Percentiles rank a stretch among this genome's conserved stretches.
Evolutionary conservation across 805 yeast genomes (phyloP).

Genomic region (Peterozyma xylosa): DNA sequence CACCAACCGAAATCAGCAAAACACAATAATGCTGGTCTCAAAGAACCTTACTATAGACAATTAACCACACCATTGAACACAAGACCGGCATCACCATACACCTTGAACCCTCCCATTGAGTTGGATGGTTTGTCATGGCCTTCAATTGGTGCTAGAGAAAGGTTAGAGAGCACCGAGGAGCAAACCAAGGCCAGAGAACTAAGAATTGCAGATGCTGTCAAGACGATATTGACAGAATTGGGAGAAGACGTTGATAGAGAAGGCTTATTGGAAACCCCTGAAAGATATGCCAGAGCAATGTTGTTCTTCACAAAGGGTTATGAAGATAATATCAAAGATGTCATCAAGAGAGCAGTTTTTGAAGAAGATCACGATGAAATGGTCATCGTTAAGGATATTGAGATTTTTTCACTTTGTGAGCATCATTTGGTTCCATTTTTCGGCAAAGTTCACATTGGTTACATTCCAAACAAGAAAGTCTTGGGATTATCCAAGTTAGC

Average conservation of each 20-base stretch:
- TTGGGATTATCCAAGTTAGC: conserved; percentile 91
- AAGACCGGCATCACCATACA: conserved; percentile 76
- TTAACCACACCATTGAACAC: conserved; percentile 58
- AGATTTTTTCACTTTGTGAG: conserved; percentile 87
- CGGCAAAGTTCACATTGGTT: conserved; percentile 97
- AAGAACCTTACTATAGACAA: conserved; percentile 26
- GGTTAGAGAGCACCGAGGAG: conserved; percentile 64
- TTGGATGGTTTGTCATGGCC: conserved; percentile 95
- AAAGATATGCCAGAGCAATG: conserved; percentile 95
- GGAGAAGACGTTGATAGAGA: conserved; percentile 90
- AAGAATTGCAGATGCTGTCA: conserved; percentile 82
- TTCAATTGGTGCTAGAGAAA: conserved; percentile 68
- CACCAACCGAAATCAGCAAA: no score
- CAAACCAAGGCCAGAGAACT: conserved; percentile 59
- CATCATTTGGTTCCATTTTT: conserved; percentile 97
- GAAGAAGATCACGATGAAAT: conserved; percentile 98
- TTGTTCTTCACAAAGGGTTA: conserved; percentile 93
- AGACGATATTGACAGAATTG: conserved; percentile 65
- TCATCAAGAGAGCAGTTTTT: conserved; percentile 89
- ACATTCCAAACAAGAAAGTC: conserved; percentile 90
- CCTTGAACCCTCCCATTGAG: conserved; percentile 79
- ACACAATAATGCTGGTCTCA: conserved; percentile 4
- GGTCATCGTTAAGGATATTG: conserved; percentile 96
- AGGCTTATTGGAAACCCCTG: conserved; percentile 91
- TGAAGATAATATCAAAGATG: conserved; percentile 88